Percentiles rank a stretch among this genome's conserved stretches.
phyloP scores from a whole-genome alignment of 495 filamentous ascomycete genomes.

The Hyaloscypha variabilis region DNA sequence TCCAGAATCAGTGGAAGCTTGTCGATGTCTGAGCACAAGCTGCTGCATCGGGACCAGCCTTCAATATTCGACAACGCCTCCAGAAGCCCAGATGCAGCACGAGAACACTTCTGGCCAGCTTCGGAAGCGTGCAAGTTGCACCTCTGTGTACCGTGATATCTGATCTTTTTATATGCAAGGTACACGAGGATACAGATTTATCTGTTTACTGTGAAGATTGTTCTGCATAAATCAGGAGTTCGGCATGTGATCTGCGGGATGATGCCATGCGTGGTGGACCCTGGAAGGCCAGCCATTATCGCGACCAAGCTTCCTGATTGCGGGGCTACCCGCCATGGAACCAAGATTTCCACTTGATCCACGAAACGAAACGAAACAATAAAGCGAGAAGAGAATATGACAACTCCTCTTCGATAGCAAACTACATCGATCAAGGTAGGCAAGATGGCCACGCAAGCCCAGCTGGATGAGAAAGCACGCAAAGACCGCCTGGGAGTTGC shows the following conservation, averaged over 20 bases:
- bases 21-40: too few species aligned
- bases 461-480: conserved; percentile 24
- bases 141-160: background rate
- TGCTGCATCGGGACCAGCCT: too few species aligned
- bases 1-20: too few species aligned
- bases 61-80: too few species aligned
- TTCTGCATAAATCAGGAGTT: background rate
- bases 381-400: background rate
- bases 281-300: background rate
- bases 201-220: background rate
- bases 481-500: background rate
- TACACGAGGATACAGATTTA: background rate
- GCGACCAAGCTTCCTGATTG: background rate
- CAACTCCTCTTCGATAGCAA: background rate
- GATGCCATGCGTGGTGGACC: background rate
- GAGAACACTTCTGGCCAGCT: too few species aligned
- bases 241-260: conserved; percentile 15
- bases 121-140: background rate
- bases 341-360: background rate
- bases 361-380: conserved; percentile 3
- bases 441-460: conserved; percentile 28
- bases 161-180: background rate
- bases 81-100: too few species aligned
- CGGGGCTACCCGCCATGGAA: background rate
- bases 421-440: background rate